Base-by-base conservation (phyloP, 768 basidiomycete genomes). In the Tylopilus intermedius region DNA sequence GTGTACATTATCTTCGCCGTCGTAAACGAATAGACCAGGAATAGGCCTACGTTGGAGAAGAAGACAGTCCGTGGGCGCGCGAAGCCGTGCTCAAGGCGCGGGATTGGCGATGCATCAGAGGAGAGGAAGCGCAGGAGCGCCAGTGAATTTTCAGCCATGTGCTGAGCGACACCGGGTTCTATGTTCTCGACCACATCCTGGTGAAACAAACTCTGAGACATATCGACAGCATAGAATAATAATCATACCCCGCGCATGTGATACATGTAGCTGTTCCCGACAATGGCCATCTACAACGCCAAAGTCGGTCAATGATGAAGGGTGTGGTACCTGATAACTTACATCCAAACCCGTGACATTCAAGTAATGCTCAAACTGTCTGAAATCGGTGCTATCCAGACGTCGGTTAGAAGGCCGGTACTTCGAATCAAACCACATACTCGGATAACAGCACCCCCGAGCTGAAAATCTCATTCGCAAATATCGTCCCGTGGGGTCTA, bases 271-370 rank as follows among this genome's bases (percentile, higher is more conserved):
- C 89, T 90, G 68, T 95, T 90, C 13, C 91, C 90, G 3, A 95
- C 84, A 26, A 95, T 73, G 0, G 94, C 94, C 79, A 95, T 91
- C 89, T 91, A 44, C 32, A 58, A n/a, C 22, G 1, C 7, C 24
- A 42, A 42, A 13, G 43, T 63, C 27, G 51, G 41, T n/a, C 22
- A 29, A 47, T 14, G 45, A 42, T n/a, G 5, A 14, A 40, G 3
- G 22, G 33, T 15, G 5, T 11, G 1, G 8, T 11, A 24, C 18
- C 48, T n/a, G 24, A 2, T 30, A 42, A 71, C 83, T 62, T 62
- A 90, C 90, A 67, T 98, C 95, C 21, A 97, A 70, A 10, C 95
- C 95, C 0, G 93, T 88, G 18, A 97, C 84, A 60, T 90, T 88
- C 30, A 94, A 71, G 64, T 96, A 96, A 51, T 86, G 72, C 60